Base-by-base conservation (phyloP, 768 basidiomycete genomes). In the Fistulinella prunicolor region DNA sequence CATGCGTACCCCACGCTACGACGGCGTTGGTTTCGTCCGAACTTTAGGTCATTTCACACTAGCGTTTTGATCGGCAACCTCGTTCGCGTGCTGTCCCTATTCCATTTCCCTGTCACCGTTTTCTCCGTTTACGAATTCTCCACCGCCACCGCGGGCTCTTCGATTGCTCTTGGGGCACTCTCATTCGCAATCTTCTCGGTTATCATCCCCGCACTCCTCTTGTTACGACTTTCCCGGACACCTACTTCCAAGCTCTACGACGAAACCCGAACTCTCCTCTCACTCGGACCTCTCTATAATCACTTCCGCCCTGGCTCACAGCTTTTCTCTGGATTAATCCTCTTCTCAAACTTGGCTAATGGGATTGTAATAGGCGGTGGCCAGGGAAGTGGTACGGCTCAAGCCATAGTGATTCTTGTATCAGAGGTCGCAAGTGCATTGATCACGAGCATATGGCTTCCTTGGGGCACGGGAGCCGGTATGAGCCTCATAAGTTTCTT, bases 401-500 rank as follows among this genome's bases (percentile, higher is more conserved):
- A 98, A 63, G 87, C 93, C 4, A 83, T 95, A 55, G 76, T 97
- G 45, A 83, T 99, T 54, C 76, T 98, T 22, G 78, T 96, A 24
- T 80, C 92, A 17, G 96, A 99, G 65, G 86, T 99, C 14, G 76
- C 76, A 19, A 84, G 88, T 37, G 90, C 94, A 6, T 72, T 98
- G 49, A 81, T 89, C 22, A 96, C 94, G 26, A 94, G 89, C 52
- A 74, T 95, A 26, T 96, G 92, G 92, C 78, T 96, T 50, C 94
- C 94, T 16, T 99, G 95, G 95, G 92, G 91, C 24, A 87, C 87
- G 44, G 93, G 95, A 1, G 93, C 95, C 2, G 89, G 92, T 52
- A 98, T 98, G 96, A 95, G 94, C 13, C 75, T 94, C 29, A 85
- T 95, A 49, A 93, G 90, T 64, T 97, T 97, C 74, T 72, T 96